Evolutionary conservation across 768 basidiomycete genomes (phyloP).

Genomic region (Tulasnella sp.): DNA sequence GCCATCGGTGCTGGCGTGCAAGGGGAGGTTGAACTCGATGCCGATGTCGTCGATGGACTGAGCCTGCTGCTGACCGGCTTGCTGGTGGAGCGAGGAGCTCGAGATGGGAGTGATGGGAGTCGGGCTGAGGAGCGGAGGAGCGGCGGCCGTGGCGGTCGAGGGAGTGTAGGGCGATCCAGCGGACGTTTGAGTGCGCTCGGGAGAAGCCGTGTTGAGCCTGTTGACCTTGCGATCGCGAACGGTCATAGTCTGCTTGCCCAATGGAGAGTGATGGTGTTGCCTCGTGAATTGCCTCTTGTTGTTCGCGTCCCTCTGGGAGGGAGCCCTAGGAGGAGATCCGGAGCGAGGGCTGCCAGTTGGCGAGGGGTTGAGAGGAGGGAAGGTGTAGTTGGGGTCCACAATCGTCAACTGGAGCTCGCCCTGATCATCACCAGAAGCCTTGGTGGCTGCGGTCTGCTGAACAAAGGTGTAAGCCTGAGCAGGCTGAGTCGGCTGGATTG

Average conservation of each 20-base stretch:
- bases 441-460: neutral
- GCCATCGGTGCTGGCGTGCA: neutral
- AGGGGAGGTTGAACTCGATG: constrained; percentile 24
- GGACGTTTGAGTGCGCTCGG: neutral
- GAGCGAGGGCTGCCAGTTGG: constrained; percentile 9
- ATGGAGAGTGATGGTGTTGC: constrained; percentile 2
- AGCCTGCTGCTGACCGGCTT: neutral
- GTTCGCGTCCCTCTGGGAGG: neutral
- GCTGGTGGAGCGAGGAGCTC: neutral
- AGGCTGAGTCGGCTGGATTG: constrained; percentile 1
- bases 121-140: constrained; percentile 19
- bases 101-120: constrained; percentile 28
- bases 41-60: constrained; percentile 23
- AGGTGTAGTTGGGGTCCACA: constrained; percentile 26
- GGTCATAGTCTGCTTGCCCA: constrained; percentile 16
- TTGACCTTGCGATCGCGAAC: constrained; percentile 20
- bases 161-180: constrained; percentile 18
- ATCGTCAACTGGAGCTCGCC: constrained; percentile 23
- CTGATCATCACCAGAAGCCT: neutral
- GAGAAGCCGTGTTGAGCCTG: constrained; percentile 17
- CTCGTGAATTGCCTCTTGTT: constrained; percentile 16
- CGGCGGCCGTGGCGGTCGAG: neutral
- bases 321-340: constrained; percentile 14
- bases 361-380: constrained; percentile 15
- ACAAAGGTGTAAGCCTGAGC: constrained; percentile 18